Conservation (phyloP, 371 early-diverging fungal species). For the Nematocida homosporus region DNA sequence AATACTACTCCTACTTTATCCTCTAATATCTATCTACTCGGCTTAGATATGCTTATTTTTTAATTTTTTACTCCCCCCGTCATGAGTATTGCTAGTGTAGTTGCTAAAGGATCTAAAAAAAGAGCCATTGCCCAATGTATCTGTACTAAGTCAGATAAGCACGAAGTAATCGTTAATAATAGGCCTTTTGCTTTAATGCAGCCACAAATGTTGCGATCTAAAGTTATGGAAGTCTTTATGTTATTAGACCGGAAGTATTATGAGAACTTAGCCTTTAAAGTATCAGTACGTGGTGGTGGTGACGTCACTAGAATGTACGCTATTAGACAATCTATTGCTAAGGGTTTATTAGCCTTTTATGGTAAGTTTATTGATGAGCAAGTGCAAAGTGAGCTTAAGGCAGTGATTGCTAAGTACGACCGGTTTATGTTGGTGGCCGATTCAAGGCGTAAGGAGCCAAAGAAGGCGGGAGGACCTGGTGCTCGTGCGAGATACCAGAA, state of each 20-base stretch:
- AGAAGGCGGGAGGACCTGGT: constrained; percentile 99
- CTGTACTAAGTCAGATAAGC: constrained; percentile 90
- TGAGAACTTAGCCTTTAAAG: constrained; percentile 87
- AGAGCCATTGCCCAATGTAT: constrained; percentile 96
- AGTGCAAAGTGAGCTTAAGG: constrained; percentile 95
- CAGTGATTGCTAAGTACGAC: constrained; percentile 86
- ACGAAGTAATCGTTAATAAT: constrained; percentile 86
- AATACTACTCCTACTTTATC: too few species aligned
- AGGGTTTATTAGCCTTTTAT: constrained; percentile 95
- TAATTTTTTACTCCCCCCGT: constrained; percentile 54
- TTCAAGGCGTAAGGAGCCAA: constrained; percentile 98
- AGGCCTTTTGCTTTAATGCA: constrained; percentile 87
- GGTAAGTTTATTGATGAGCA: constrained; percentile 98
- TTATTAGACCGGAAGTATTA: constrained; percentile 89
- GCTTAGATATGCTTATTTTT: constrained; percentile 14
- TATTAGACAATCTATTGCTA: constrained; percentile 97
- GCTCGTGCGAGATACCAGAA: constrained; percentile 85
- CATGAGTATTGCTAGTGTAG: constrained; percentile 57
- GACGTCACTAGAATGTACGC: constrained; percentile 90
- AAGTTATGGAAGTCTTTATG: constrained; percentile 94
- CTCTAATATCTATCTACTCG: neutral
- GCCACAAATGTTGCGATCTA: constrained; percentile 88
- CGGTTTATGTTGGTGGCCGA: constrained; percentile 95
- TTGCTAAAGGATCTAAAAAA: constrained; percentile 73
- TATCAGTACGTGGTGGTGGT: constrained; percentile 88